Evolutionary conservation across 371 early-diverging fungal species (phyloP).

Genomic region (Lichtheimia ramosa): DNA sequence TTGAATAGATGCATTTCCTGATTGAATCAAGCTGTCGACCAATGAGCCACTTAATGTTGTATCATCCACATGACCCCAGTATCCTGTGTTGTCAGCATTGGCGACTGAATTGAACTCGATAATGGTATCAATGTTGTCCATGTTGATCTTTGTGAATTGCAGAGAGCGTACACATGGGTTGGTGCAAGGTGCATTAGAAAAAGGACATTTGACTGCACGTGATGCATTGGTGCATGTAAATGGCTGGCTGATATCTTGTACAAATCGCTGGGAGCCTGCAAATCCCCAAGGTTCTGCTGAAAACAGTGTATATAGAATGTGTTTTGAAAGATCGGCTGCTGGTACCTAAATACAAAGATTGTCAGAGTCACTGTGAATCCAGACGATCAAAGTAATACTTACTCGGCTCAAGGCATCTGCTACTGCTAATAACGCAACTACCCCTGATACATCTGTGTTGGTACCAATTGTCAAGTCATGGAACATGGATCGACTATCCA

Average conservation of each 20-base stretch:
- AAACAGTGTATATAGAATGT: conserved; percentile 75
- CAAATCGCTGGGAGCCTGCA: conserved; percentile 82
- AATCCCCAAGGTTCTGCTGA: conserved; percentile 77
- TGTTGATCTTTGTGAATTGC: conserved; percentile 65
- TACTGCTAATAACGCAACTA: conserved; percentile 66
- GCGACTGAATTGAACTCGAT: conserved; percentile 56
- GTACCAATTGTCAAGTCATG: conserved; percentile 63
- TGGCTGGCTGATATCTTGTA: conserved; percentile 62
- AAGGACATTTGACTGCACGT: conserved; percentile 45
- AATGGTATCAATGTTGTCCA: conserved; percentile 61
- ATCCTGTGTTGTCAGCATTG: conserved; percentile 19
- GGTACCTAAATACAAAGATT: conserved; percentile 38
- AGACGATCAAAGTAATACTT: conserved; percentile 7
- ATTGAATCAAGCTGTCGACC: conserved; percentile 14
- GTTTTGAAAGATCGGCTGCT: conserved; percentile 49
- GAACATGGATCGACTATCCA: conserved; percentile 71
- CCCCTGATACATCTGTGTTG: conserved; percentile 54
- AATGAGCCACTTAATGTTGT: conserved; percentile 19
- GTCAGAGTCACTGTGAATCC: neutral
- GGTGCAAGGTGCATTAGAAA: conserved; percentile 50
- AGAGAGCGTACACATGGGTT: conserved; percentile 64
- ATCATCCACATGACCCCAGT: conserved; percentile 52
- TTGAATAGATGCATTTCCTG: conserved; percentile 21
- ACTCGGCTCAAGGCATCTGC: conserved; percentile 74
- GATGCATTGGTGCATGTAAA: conserved; percentile 62